phyloP scores from a whole-genome alignment of 2,329 filamentous ascomycete genomes.

The Colletotrichum sp. region DNA sequence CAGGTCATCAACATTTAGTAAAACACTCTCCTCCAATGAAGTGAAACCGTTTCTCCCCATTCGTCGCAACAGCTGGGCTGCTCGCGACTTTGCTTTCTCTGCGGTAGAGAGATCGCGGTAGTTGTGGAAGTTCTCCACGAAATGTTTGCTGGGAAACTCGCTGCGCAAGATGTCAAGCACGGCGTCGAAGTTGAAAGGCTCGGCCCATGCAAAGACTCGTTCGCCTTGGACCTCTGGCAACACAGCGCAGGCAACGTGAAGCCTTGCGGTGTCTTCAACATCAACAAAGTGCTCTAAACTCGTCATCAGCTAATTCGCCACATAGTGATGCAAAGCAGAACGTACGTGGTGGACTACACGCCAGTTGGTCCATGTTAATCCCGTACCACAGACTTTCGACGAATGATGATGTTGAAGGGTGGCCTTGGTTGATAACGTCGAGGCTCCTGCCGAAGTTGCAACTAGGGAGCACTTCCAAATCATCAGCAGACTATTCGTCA shows the following conservation, averaged over 20 bases:
- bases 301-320: neutral
- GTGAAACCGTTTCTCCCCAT: constrained; percentile 1
- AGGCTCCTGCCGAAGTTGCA: constrained; percentile 30
- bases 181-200: constrained; percentile 51
- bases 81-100: neutral
- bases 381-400: constrained; percentile 28
- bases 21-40: neutral
- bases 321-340: neutral
- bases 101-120: neutral
- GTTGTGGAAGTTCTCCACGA: constrained; percentile 28
- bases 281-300: constrained; percentile 48
- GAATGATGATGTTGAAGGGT: constrained; percentile 27
- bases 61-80: neutral
- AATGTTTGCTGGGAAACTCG: constrained; percentile 17
- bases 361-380: neutral
- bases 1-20: constrained; percentile 1
- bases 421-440: constrained; percentile 24
- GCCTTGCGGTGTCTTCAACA: constrained; percentile 51
- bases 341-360: constrained; percentile 7
- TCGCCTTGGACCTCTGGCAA: constrained; percentile 49
- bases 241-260: constrained; percentile 58
- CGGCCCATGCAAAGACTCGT: constrained; percentile 59
- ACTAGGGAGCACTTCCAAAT: constrained; percentile 29
- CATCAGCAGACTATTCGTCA: constrained; percentile 10
- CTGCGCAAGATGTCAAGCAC: constrained; percentile 34